These are phyloP conservation scores for Drosera capensis DNA, from an alignment of 148 eudicot species.

Conservation along the genomic window DNA sequence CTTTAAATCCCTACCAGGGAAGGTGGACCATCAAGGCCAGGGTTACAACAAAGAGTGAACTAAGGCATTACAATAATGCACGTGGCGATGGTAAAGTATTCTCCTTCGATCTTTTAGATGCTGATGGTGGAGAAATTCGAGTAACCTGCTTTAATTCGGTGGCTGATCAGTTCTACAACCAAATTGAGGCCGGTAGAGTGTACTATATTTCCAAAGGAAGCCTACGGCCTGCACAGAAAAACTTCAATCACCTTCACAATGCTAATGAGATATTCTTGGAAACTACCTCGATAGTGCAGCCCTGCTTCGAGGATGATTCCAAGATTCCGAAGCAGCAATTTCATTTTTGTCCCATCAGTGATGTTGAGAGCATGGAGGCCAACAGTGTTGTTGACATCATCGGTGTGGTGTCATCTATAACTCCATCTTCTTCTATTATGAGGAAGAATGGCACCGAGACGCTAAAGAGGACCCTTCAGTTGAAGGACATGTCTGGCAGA, in stretches of 20 bases:
- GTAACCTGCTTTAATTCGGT: slow-evolving; percentile 85
- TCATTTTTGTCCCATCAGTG: slow-evolving; percentile 59
- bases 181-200: slow-evolving; percentile 61
- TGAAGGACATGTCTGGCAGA: slow-evolving; percentile 80
- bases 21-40: slow-evolving; percentile 97
- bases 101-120: slow-evolving; percentile 86
- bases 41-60: slow-evolving; percentile 68
- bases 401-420: slow-evolving; percentile 65
- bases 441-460: slow-evolving; percentile 77
- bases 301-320: slow-evolving; percentile 59
- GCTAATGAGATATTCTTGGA: slow-evolving; percentile 75
- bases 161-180: slow-evolving; percentile 65
- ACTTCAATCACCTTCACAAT: slow-evolving; percentile 62
- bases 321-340: slow-evolving; percentile 66
- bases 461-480: slow-evolving; percentile 58
- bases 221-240: slow-evolving; percentile 69
- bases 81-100: slow-evolving; percentile 89
- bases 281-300: slow-evolving; percentile 47
- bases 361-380: slow-evolving; percentile 52
- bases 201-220: slow-evolving; percentile 71
- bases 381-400: slow-evolving; percentile 55
- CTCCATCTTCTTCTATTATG: slow-evolving; percentile 55
- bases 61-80: slow-evolving; percentile 58
- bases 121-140: slow-evolving; percentile 88
- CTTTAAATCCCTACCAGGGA: slow-evolving; percentile 72